phyloP scores from a whole-genome alignment of 108 stramenopile species.

The Chaetoceros tenuissimus region DNA sequence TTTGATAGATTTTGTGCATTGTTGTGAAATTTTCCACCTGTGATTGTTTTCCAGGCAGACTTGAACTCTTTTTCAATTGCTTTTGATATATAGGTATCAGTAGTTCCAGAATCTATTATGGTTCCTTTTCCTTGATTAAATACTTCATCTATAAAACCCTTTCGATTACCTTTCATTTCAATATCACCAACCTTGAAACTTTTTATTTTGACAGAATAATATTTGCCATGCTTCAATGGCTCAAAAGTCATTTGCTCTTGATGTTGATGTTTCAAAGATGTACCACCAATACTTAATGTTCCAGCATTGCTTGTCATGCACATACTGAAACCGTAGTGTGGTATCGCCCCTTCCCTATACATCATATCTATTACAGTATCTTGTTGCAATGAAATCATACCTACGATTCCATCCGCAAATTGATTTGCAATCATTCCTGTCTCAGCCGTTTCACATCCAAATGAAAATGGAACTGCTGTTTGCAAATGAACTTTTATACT shows the following conservation, averaged over 20 bases:
- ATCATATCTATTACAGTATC: constrained; percentile 32
- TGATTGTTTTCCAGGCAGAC: constrained; percentile 45
- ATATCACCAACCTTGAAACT: constrained; percentile 40
- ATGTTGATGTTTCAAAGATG: constrained; percentile 24
- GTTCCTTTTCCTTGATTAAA: constrained; percentile 84
- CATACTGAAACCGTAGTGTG: constrained; percentile 48
- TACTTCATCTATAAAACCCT: no score
- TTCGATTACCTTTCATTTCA: constrained; percentile 24
- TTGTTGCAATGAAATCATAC: constrained; percentile 58
- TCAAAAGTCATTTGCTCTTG: constrained; percentile 30
- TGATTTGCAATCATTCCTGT: constrained; percentile 87
- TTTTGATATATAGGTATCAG: constrained; percentile 87
- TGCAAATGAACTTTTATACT: constrained; percentile 16
- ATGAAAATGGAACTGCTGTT: constrained; percentile 61
- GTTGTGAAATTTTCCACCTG: constrained; percentile 25
- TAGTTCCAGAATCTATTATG: constrained; percentile 93
- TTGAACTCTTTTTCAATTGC: constrained; percentile 40
- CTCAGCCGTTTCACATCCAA: constrained; percentile 88
- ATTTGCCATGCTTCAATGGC: neutral
- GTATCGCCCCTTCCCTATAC: constrained; percentile 32
- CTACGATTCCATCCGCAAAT: constrained; percentile 95
- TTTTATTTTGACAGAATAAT: constrained; percentile 41
- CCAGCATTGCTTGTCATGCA: constrained; percentile 54
- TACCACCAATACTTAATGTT: constrained; percentile 54
- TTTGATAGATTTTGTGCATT: constrained; percentile 34